phyloP scores from a whole-genome alignment of 202 grass and related monocot species.

The Zoysia matrella region DNA sequence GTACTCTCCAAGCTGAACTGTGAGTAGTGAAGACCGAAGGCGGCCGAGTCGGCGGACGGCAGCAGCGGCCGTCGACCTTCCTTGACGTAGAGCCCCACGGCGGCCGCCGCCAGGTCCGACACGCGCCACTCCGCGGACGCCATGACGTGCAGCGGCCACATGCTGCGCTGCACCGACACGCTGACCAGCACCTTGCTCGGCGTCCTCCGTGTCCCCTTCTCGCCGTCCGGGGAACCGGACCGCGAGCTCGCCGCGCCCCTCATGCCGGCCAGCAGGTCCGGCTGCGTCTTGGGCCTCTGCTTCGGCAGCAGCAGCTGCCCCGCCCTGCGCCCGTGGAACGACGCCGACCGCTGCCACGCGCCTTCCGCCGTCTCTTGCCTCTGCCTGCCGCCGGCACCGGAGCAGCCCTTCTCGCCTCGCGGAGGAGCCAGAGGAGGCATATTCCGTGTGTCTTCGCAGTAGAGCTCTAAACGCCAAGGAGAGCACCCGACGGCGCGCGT shows the following conservation, averaged over 20 bases:
- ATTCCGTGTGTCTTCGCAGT: neutral
- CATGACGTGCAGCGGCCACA: too few relatives aligned
- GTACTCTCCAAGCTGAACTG: constrained; percentile 91
- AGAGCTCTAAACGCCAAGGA: neutral
- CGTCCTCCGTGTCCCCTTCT: constrained; percentile 35
- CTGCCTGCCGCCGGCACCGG: constrained; percentile 5
- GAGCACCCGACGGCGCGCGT: neutral
- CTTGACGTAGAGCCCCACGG: constrained; percentile 69
- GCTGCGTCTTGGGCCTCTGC: constrained; percentile 32
- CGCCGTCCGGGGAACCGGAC: constrained; percentile 1
- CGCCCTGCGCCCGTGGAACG: constrained; percentile 69
- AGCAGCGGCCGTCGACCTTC: constrained; percentile 67
- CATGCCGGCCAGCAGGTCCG: too few relatives aligned
- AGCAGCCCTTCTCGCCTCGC: constrained; percentile 25
- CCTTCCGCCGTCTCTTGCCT: neutral
- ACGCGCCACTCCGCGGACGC: too few relatives aligned
- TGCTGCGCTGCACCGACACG: constrained; percentile 66
- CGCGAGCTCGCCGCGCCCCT: constrained; percentile 28
- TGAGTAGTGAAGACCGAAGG: constrained; percentile 84
- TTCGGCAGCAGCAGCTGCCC: constrained; percentile 34
- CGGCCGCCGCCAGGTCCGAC: constrained; percentile 58
- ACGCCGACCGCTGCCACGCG: constrained; percentile 50
- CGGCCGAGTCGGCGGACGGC: constrained; percentile 47
- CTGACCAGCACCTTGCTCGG: constrained; percentile 77
- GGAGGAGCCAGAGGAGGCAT: constrained; percentile 46